Conservation (phyloP, 2,329 filamentous ascomycete species). For the Exophiala mesophila region DNA sequence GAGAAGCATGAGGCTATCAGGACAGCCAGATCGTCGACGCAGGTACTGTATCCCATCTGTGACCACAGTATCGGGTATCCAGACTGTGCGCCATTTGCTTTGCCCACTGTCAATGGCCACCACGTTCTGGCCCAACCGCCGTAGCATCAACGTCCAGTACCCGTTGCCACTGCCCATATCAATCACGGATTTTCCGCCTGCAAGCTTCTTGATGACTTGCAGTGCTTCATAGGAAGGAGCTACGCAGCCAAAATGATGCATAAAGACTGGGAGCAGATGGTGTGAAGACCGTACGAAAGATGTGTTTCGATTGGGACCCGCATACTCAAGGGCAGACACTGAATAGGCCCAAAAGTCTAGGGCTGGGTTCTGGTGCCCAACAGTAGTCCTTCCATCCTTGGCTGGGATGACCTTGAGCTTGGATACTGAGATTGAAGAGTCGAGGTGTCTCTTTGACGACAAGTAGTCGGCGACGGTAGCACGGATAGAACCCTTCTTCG, state of each 20-base stretch:
- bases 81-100: conserved; percentile 63
- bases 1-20: conserved; percentile 58
- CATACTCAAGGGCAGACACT: conserved; percentile 61
- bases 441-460: conserved; percentile 48
- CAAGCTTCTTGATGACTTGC: conserved; percentile 54
- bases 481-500: conserved; percentile 60
- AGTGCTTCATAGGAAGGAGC: conserved; percentile 65
- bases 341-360: conserved; percentile 64
- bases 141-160: conserved; percentile 70
- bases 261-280: conserved; percentile 66
- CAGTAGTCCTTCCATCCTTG: neutral
- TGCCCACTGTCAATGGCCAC: conserved; percentile 63
- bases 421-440: conserved; percentile 24
- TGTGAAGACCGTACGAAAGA: conserved; percentile 54
- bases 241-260: conserved; percentile 74
- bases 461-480: conserved; percentile 54
- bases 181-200: conserved; percentile 47
- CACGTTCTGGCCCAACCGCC: conserved; percentile 52
- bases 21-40: conserved; percentile 44
- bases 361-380: conserved; percentile 59
- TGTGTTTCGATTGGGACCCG: conserved; percentile 51
- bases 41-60: conserved; percentile 59
- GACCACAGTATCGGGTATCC: conserved; percentile 63
- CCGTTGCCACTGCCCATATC: conserved; percentile 69
- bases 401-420: conserved; percentile 40